A percentile compares a stretch with the other conserved stretches of the same genome.
phyloP scores from a whole-genome alignment of 2,329 filamentous ascomycete species.

The Raffaelea arxii region DNA sequence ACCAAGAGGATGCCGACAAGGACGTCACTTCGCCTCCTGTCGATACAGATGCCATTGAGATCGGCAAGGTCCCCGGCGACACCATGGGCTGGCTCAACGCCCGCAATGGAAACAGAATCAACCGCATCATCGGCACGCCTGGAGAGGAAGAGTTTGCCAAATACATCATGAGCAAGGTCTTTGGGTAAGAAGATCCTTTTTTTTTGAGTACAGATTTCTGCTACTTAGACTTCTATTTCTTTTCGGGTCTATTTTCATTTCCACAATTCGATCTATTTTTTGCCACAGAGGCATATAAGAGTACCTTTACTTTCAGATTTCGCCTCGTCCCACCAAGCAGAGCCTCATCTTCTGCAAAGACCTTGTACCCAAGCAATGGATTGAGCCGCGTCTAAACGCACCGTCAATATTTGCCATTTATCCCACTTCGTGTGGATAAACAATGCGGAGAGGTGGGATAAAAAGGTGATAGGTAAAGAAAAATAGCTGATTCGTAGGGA shows the following conservation, averaged over 20 bases:
- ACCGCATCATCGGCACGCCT: conserved; percentile 61
- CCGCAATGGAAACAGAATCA: conserved; percentile 68
- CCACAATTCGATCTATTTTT: no score
- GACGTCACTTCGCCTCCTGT: conserved; percentile 25
- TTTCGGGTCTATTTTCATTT: background rate
- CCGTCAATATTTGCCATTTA: no score
- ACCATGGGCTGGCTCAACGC: conserved; percentile 65
- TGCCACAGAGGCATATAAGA: no score
- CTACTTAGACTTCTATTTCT: background rate
- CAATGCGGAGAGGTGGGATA: no score
- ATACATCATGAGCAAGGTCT: conserved; percentile 56
- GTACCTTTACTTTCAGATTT: no score
- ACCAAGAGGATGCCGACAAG: conserved; percentile 18
- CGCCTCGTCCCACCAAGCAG: no score
- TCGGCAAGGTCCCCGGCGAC: conserved; percentile 56
- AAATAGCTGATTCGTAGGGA: no score
- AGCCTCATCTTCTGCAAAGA: no score
- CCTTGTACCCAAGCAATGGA: no score
- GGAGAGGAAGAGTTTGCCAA: conserved; percentile 58
- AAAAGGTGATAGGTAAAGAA: no score
- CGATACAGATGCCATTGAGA: conserved; percentile 36
- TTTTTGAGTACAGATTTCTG: background rate
- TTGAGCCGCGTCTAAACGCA: no score
- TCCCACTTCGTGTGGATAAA: no score
- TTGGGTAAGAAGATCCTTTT: conserved; percentile 28